phyloP scores from a whole-genome alignment of 495 filamentous ascomycete genomes.

The Penicillium steckii region DNA sequence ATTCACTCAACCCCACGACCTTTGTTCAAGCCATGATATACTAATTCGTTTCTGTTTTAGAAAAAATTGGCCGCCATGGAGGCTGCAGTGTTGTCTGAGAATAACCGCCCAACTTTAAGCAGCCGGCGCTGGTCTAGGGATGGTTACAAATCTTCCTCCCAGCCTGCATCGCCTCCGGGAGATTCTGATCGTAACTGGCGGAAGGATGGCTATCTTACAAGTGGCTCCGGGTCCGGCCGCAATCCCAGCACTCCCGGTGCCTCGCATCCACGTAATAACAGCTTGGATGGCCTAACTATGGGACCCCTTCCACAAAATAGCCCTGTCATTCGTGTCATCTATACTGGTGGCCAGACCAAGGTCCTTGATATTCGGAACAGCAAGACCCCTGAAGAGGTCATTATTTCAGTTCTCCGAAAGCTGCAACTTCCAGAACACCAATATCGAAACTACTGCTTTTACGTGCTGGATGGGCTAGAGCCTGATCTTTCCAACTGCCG shows the following conservation, averaged over 20 bases:
- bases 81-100: slow-evolving; percentile 58
- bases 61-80: slow-evolving; percentile 46
- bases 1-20: slow-evolving; percentile 19
- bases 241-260: slow-evolving; percentile 46
- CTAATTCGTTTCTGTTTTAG: slow-evolving; percentile 27
- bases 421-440: slow-evolving; percentile 73
- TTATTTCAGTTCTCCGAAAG: slow-evolving; percentile 80
- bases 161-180: slow-evolving; percentile 69
- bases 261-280: slow-evolving; percentile 59
- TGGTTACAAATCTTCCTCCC: slow-evolving; percentile 54
- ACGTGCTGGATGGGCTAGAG: slow-evolving; percentile 77
- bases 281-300: slow-evolving; percentile 78
- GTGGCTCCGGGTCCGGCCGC: slow-evolving; percentile 45
- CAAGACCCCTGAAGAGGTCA: slow-evolving; percentile 86
- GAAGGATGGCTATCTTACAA: slow-evolving; percentile 53
- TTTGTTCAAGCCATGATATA: background rate
- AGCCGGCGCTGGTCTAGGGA: slow-evolving; percentile 74
- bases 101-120: slow-evolving; percentile 59
- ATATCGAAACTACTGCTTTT: slow-evolving; percentile 79
- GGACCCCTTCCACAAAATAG: slow-evolving; percentile 74
- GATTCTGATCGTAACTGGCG: slow-evolving; percentile 41
- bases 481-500: slow-evolving; percentile 75
- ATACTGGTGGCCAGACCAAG: slow-evolving; percentile 83
- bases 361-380: slow-evolving; percentile 87
- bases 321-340: slow-evolving; percentile 87